A percentile compares a stretch with the other conserved stretches of the same genome.
Conservation (phyloP, 192 early-diverging fungal species). For the Pilaira anomala region DNA sequence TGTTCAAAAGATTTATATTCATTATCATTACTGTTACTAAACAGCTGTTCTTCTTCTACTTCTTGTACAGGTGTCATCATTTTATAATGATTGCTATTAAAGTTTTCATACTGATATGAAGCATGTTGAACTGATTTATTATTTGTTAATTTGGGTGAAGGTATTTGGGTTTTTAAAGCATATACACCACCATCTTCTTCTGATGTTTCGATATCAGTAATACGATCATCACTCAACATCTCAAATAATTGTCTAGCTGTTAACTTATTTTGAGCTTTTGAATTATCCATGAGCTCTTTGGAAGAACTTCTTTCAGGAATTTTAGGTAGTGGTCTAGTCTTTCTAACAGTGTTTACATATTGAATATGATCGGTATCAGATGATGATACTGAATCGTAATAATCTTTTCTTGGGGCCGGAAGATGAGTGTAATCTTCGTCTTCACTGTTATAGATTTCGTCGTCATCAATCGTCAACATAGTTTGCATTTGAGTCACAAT, state of each 20-base stretch:
- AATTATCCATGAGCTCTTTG: neutral
- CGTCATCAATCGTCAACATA: neutral
- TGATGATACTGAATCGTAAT: neutral
- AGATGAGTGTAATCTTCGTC: neutral
- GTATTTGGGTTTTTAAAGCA: conserved; percentile 3
- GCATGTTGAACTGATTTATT: too few species aligned
- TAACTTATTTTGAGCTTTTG: neutral
- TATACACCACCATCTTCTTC: conserved; percentile 9
- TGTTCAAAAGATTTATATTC: neutral
- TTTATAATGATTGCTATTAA: too few species aligned
- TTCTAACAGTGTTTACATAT: neutral
- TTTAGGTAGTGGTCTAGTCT: conserved; percentile 1
- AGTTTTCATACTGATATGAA: too few species aligned
- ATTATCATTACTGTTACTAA: neutral
- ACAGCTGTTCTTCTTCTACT: too few species aligned
- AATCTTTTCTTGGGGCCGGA: neutral
- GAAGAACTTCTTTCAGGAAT: conserved; percentile 2
- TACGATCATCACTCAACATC: conserved; percentile 1
- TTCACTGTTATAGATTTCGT: neutral
- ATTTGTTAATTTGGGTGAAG: neutral
- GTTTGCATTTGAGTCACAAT: conserved; percentile 4
- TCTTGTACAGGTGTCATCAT: too few species aligned
- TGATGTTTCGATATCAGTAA: too few species aligned
- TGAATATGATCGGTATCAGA: neutral
- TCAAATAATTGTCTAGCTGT: conserved; percentile 7